These are phyloP conservation scores for Vanderwaltozyma tropicalis DNA, from an alignment of 805 yeast genomes.

Conservation along the genomic window DNA sequence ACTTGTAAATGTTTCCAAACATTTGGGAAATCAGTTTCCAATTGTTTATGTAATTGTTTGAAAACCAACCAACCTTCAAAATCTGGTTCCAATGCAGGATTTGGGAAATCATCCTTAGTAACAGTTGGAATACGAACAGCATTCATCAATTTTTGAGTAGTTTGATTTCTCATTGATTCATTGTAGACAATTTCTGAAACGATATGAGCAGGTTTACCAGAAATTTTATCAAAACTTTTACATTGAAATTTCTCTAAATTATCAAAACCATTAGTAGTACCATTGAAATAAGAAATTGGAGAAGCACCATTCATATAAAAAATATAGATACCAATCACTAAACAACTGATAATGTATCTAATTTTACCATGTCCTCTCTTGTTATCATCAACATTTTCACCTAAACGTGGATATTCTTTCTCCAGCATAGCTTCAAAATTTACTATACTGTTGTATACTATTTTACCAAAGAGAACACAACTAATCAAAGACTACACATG, in stretches of 20 bases:
- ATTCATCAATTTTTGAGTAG: conserved; percentile 39
- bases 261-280: background rate
- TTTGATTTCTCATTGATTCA: conserved; percentile 8
- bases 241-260: background rate
- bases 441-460: too few relatives aligned
- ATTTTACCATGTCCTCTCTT: too few relatives aligned
- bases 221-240: background rate
- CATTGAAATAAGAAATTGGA: too few relatives aligned
- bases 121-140: conserved; percentile 61
- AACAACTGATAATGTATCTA: too few relatives aligned
- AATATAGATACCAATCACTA: too few relatives aligned
- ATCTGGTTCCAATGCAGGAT: conserved; percentile 27
- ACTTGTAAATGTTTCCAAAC: conserved; percentile 38
- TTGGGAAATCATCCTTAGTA: conserved; percentile 41
- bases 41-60: conserved; percentile 40
- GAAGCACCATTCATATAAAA: too few relatives aligned
- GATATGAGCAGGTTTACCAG: background rate
- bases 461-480: too few relatives aligned
- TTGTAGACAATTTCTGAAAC: background rate
- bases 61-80: conserved; percentile 36
- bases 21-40: conserved; percentile 47
- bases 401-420: too few relatives aligned
- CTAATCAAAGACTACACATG: too few relatives aligned
- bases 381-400: too few relatives aligned
- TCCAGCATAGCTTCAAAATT: too few relatives aligned